Percentiles rank a stretch among this genome's conserved stretches.
These are phyloP conservation scores for Asterionellopsis glacialis DNA, from an alignment of 108 stramenopile species.

Conservation along the genomic window DNA sequence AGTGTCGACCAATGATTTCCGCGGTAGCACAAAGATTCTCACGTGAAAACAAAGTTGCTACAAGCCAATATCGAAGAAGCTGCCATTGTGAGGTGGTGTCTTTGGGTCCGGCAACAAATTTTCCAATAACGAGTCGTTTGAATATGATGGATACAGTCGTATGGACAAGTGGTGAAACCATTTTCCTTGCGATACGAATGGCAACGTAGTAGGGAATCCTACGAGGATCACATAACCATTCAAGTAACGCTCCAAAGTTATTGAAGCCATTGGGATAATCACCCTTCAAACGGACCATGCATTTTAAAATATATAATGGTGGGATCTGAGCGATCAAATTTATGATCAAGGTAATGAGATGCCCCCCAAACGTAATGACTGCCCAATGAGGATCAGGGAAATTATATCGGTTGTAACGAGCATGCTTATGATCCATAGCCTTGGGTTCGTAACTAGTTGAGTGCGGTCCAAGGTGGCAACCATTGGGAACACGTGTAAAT, in stretches of 20 bases:
- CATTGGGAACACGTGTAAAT: slow-evolving; percentile 30
- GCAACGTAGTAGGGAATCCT: slow-evolving; percentile 55
- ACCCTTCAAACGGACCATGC: slow-evolving; percentile 22
- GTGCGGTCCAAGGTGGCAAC: slow-evolving; percentile 37
- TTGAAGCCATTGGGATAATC: slow-evolving; percentile 17
- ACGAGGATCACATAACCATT: slow-evolving; percentile 47
- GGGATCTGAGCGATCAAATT: slow-evolving; percentile 41
- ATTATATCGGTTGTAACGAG: slow-evolving; percentile 25
- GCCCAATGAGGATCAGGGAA: slow-evolving; percentile 33
- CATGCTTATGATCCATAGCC: slow-evolving; percentile 13
- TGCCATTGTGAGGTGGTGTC: slow-evolving; percentile 38
- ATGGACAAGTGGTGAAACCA: slow-evolving; percentile 39
- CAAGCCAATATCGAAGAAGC: slow-evolving; percentile 34
- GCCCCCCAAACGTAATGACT: slow-evolving; percentile 17
- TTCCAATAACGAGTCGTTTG: slow-evolving; percentile 51
- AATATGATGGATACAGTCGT: slow-evolving; percentile 43
- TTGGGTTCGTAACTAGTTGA: slow-evolving; percentile 42
- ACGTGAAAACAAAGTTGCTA: slow-evolving; percentile 30
- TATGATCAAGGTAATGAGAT: slow-evolving; percentile 31
- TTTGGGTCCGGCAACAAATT: slow-evolving; percentile 44
- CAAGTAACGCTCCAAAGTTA: slow-evolving; percentile 36
- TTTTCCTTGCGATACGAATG: slow-evolving; percentile 30
- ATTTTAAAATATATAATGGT: slow-evolving; percentile 31
- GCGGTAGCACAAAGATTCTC: slow-evolving; percentile 39
- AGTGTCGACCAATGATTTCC: slow-evolving; percentile 54